Conservation (phyloP, 164 flowering plant genomes). For the Platanus orientalis region DNA sequence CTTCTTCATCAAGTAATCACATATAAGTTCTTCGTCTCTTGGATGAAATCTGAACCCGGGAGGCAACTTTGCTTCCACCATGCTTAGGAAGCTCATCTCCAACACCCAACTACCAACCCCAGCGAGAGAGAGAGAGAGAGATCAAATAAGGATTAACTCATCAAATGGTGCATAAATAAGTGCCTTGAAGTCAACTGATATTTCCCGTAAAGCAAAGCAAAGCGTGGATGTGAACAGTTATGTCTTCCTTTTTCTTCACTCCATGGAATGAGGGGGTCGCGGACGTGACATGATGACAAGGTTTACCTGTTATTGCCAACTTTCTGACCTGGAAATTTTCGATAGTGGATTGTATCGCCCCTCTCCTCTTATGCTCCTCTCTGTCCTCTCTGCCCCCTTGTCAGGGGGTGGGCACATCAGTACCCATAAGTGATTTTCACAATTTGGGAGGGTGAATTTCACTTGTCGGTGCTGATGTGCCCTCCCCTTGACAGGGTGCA, state of each 20-base stretch:
- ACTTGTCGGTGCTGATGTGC: too few relatives aligned
- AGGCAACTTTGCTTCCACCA: slow-evolving; percentile 63
- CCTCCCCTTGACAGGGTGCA: too few relatives aligned
- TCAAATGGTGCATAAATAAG: background rate
- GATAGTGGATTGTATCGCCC: too few relatives aligned
- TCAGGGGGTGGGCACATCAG: too few relatives aligned
- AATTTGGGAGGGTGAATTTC: too few relatives aligned
- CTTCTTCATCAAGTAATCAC: slow-evolving; percentile 64
- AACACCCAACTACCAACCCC: background rate
- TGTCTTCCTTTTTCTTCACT: background rate
- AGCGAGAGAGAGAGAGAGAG: background rate
- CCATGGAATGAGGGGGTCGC: background rate
- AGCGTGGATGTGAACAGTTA: background rate
- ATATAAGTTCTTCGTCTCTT: slow-evolving; percentile 65
- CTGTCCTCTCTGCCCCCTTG: too few relatives aligned
- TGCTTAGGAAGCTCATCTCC: slow-evolving; percentile 43
- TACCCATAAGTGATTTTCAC: too few relatives aligned
- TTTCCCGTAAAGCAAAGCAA: background rate
- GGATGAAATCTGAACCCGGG: slow-evolving; percentile 85
- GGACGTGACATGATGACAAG: slow-evolving; percentile 15
- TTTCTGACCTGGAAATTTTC: too few relatives aligned
- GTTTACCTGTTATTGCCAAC: too few relatives aligned
- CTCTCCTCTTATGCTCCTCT: too few relatives aligned
- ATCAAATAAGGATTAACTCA: slow-evolving; percentile 1
- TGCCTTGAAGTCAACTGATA: slow-evolving; percentile 1